phyloP scores from a whole-genome alignment of 148 eudicot species.

The Rhododendron vialii region DNA sequence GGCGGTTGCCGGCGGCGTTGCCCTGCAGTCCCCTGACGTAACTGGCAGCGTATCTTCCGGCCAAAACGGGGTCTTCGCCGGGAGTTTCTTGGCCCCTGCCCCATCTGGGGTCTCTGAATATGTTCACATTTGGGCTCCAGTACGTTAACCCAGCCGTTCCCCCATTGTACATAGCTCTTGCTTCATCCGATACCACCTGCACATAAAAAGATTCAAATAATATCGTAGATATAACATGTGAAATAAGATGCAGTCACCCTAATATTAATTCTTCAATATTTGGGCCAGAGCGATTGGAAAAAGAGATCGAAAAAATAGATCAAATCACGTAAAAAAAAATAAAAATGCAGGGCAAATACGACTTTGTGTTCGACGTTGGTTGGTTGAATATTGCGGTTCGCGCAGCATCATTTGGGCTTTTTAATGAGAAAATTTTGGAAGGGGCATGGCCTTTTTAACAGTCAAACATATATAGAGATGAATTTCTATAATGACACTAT shows the following conservation, averaged over 20 bases:
- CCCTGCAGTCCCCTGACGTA: conserved; percentile 91
- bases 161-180: conserved; percentile 95
- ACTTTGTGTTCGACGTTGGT: no score
- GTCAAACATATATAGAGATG: no score
- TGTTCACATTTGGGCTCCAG: conserved; percentile 98
- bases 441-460: no score
- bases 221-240: not conserved
- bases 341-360: no score
- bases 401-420: no score
- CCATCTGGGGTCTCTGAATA: conserved; percentile 93
- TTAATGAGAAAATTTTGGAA: no score
- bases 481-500: no score
- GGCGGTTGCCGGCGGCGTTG: conserved; percentile 15
- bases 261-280: not conserved
- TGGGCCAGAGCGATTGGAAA: not conserved
- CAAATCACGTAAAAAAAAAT: not conserved
- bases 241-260: not conserved
- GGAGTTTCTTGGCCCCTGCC: conserved; percentile 97
- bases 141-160: conserved; percentile 76
- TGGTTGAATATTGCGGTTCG: no score
- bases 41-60: conserved; percentile 65
- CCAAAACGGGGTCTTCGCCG: conserved; percentile 74
- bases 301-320: not conserved
- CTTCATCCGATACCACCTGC: conserved; percentile 90
- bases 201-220: not conserved